Conservation (phyloP, 805 yeast species). For the Debaryomyces hansenii region DNA sequence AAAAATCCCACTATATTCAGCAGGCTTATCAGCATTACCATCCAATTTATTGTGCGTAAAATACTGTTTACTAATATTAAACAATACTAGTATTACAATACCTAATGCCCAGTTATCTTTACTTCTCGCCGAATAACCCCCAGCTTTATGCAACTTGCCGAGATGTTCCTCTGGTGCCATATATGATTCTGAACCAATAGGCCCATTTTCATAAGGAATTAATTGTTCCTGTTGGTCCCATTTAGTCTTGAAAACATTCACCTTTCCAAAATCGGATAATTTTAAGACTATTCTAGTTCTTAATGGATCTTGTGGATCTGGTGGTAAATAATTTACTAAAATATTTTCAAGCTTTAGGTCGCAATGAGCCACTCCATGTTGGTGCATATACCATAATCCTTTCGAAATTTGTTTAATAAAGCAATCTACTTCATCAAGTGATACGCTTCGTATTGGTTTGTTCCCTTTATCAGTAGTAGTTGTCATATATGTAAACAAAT, state of each 20-base stretch:
- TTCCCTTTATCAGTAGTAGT: conserved; percentile 9
- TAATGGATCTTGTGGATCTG: neutral
- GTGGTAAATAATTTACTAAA: conserved; percentile 37
- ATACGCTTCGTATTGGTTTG: conserved; percentile 13
- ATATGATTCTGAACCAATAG: conserved; percentile 85
- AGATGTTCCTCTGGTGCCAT: conserved; percentile 87
- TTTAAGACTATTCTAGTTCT: conserved; percentile 21
- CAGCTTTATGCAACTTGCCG: conserved; percentile 14
- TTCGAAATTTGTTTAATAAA: conserved; percentile 81
- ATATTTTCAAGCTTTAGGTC: conserved; percentile 90
- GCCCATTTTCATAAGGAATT: conserved; percentile 61
- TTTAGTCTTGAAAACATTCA: conserved; percentile 86
- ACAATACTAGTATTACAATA: conserved; percentile 37
- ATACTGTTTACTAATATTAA: conserved; percentile 28
- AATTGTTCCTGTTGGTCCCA: conserved; percentile 56
- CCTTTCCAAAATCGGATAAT: conserved; percentile 80
- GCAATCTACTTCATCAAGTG: conserved; percentile 76
- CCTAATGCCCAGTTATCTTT: conserved; percentile 93
- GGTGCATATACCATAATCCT: conserved; percentile 83
- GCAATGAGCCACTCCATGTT: conserved; percentile 91
- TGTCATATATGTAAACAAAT: conserved; percentile 31
- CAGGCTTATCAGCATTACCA: conserved; percentile 11
- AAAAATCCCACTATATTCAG: conserved; percentile 12
- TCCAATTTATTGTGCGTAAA: conserved; percentile 15
- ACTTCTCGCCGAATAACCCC: conserved; percentile 66